These are phyloP conservation scores for Gossypium thurberi DNA, from an alignment of 345 rosid genomes.

Conservation along the genomic window DNA sequence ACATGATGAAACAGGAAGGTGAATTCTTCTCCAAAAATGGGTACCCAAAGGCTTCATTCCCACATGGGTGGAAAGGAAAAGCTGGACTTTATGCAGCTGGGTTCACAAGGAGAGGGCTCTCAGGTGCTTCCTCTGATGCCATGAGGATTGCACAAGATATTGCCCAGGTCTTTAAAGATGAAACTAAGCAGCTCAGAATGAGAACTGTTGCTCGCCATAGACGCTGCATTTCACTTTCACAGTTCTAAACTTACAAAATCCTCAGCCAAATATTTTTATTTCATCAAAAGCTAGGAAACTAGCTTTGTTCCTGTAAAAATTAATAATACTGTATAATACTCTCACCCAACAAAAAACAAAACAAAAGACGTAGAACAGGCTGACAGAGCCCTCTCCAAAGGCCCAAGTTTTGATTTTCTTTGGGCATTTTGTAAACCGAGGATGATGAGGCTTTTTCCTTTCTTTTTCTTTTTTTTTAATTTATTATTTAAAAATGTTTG, in stretches of 20 bases:
- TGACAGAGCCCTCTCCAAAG: slow-evolving; percentile 51
- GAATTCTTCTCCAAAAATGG: slow-evolving; percentile 78
- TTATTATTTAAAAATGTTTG: slow-evolving; percentile 6
- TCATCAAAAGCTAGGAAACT: neutral
- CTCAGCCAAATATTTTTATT: neutral
- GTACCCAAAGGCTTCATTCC: slow-evolving; percentile 52
- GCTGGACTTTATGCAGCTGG: slow-evolving; percentile 86
- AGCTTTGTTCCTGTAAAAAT: slow-evolving; percentile 10
- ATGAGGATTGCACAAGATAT: slow-evolving; percentile 66
- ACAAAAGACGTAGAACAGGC: slow-evolving; percentile 18
- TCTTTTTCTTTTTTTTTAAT: neutral
- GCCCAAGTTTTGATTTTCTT: slow-evolving; percentile 38
- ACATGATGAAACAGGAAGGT: slow-evolving; percentile 40
- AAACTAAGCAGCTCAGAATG: slow-evolving; percentile 60
- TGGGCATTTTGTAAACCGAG: slow-evolving; percentile 50
- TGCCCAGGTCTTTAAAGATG: slow-evolving; percentile 69
- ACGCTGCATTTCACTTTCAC: slow-evolving; percentile 75
- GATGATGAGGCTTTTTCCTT: slow-evolving; percentile 45
- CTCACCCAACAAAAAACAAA: neutral
- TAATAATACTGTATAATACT: slow-evolving; percentile 10
- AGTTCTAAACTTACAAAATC: slow-evolving; percentile 26
- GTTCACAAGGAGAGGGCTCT: slow-evolving; percentile 85
- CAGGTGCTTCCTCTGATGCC: slow-evolving; percentile 85
- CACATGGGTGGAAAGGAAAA: slow-evolving; percentile 82
- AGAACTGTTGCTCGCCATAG: slow-evolving; percentile 42